phyloP scores from a whole-genome alignment of 2,329 filamentous ascomycete species.

The Colletotrichum lupini region DNA sequence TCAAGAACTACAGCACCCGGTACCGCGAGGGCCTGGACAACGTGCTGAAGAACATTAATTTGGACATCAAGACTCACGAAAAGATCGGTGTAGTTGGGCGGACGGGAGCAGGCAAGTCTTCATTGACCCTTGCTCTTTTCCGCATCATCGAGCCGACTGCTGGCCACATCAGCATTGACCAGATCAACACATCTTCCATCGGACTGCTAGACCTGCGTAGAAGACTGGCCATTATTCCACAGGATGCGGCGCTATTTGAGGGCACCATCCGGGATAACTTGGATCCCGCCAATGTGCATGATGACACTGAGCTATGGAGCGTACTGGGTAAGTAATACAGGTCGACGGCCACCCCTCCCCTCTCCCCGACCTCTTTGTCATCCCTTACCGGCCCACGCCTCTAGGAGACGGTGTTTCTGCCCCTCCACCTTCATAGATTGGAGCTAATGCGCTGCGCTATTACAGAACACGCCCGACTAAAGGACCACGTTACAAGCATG shows the following conservation, averaged over 20 bases:
- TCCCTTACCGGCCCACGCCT: constrained; percentile 31
- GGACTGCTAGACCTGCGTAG: constrained; percentile 89
- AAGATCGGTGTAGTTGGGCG: constrained; percentile 98
- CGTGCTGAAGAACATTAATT: constrained; percentile 90
- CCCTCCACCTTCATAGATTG: constrained; percentile 33
- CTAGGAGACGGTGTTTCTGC: constrained; percentile 7
- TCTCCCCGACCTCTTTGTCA: constrained; percentile 11
- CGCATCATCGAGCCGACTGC: constrained; percentile 90
- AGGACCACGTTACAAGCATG: constrained; percentile 89
- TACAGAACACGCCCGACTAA: constrained; percentile 89
- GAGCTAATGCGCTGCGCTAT: constrained; percentile 50
- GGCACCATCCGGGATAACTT: constrained; percentile 94
- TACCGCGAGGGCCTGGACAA: constrained; percentile 92
- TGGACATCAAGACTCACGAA: constrained; percentile 95
- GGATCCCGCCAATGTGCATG: constrained; percentile 92
- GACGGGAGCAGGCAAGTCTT: constrained; percentile 96
- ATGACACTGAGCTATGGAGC: constrained; percentile 97
- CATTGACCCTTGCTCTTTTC: constrained; percentile 91
- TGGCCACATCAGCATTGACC: constrained; percentile 90
- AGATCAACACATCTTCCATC: constrained; percentile 88
- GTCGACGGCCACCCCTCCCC: constrained; percentile 3
- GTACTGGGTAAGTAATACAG: constrained; percentile 77
- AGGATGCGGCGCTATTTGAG: constrained; percentile 96
- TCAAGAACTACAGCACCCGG: constrained; percentile 93
- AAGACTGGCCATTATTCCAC: constrained; percentile 94